Percentiles rank a stretch among this genome's conserved stretches.
These are phyloP conservation scores for Saccharomycopsis oosterbeekiorum DNA, from an alignment of 805 yeast species.

Conservation along the genomic window DNA sequence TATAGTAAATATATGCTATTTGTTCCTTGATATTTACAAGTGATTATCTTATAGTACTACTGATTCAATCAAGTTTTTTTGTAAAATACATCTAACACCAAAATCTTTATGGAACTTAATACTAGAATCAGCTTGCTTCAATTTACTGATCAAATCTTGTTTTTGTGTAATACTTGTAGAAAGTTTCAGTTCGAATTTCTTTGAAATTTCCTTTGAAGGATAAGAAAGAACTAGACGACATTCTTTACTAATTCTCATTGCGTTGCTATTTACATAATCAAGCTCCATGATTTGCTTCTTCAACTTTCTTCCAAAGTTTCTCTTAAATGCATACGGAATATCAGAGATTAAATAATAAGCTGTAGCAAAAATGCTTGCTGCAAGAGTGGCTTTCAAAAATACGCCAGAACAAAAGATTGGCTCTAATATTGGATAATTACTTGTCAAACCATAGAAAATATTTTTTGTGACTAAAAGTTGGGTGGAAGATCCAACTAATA, in stretches of 20 bases:
- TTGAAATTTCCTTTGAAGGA: constrained; percentile 76
- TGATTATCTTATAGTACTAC: constrained; percentile 19
- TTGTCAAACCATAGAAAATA: constrained; percentile 22
- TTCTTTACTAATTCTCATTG: constrained; percentile 71
- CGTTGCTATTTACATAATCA: constrained; percentile 73
- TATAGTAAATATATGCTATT: too few species aligned
- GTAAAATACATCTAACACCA: constrained; percentile 34
- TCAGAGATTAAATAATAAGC: constrained; percentile 62
- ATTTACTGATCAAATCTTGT: constrained; percentile 40
- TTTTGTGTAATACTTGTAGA: constrained; percentile 53
- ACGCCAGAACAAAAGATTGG: constrained; percentile 9
- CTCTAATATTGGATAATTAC: constrained; percentile 20
- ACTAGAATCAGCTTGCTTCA: constrained; percentile 48
- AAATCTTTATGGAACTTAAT: constrained; percentile 44
- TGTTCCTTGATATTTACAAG: not conserved
- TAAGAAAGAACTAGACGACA: constrained; percentile 69
- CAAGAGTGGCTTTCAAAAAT: constrained; percentile 27
- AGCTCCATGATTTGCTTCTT: constrained; percentile 47
- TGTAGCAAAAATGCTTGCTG: constrained; percentile 35
- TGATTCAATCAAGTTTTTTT: constrained; percentile 31
- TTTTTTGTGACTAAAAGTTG: constrained; percentile 19
- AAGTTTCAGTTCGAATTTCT: constrained; percentile 53
- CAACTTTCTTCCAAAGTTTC: constrained; percentile 69
- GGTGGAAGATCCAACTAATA: constrained; percentile 25
- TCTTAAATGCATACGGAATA: constrained; percentile 81